Base-by-base conservation (phyloP, 1,139 yeast species). In the Hansenula lynferdii region DNA sequence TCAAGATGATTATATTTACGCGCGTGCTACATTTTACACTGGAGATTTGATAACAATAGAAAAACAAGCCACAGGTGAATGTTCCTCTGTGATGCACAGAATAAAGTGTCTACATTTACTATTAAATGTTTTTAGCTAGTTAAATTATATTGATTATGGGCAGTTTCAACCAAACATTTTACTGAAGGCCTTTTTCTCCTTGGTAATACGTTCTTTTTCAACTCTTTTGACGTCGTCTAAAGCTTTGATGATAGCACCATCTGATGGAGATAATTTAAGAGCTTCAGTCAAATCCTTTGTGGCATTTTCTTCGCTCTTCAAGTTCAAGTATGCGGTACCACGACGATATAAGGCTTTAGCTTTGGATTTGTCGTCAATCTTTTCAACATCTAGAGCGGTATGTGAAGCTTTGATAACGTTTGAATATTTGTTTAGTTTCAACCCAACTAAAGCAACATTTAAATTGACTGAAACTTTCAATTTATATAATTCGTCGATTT, bases 281-380 rank as follows among this genome's bases (percentile, higher is more conserved):
- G 97, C 97, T 41, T 71, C 69, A 46, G 78, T 76, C 43, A 90
- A 74, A 46, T 80, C 83, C 25, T 60, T 61, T 39, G 82, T 66
- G 0, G 97, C 96, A 36, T 69, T 73, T 27, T 80, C 90, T 44
- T 82, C 85, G 56, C 85, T 80, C 56, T 83, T 83, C 22, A 69
- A 64, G 19, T 75, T 64, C 40, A 77, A 62, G 50, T 78, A 70
- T 1, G 95, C 97, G 55, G 76, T 67, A 27, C 96, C 97, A 62
- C 87, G 80, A 58, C 97, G 79, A 66, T 84, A 90, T 38, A 75
- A 68, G 0, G 96, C 96, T 67, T 90, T 90, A 8, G 95, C 87
- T 58, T 73, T 75, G 22, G 85, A 78, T 50, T 78, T 75, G 39
- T 75, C 83, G 38, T 78, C 86, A 11, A 83, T 67, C 4, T 65